phyloP scores from a whole-genome alignment of 2,329 filamentous ascomycete genomes.

The Hypoxylon sp. region DNA sequence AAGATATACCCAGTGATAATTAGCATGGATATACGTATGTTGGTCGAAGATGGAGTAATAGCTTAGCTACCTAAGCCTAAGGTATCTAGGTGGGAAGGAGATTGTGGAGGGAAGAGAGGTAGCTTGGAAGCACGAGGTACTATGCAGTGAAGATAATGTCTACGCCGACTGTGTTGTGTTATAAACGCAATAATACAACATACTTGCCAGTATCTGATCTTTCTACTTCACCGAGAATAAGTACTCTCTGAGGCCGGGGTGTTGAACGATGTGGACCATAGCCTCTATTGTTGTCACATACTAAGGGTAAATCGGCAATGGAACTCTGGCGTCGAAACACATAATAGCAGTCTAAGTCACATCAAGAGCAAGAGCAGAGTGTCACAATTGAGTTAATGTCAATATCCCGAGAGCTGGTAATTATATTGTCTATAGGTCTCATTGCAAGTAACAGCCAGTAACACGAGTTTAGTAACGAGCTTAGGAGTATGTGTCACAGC shows the following conservation, averaged over 20 bases:
- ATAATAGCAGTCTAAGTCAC: not conserved
- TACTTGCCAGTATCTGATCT: not conserved
- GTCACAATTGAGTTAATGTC: not conserved
- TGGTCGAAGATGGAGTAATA: conserved; percentile 18
- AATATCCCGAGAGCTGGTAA: not conserved
- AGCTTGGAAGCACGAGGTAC: not conserved
- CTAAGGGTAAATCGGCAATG: not conserved
- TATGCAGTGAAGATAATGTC: not conserved
- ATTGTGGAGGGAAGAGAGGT: conserved; percentile 27
- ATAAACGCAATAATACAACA: conserved; percentile 5
- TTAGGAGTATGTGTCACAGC: not conserved
- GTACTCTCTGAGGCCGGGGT: too few relatives aligned
- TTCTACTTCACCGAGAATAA: not conserved
- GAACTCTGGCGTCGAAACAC: not conserved
- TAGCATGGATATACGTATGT: conserved; percentile 21
- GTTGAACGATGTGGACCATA: not conserved
- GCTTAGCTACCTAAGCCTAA: not conserved
- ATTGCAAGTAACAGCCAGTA: not conserved
- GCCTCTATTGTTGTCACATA: not conserved
- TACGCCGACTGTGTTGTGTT: not conserved
- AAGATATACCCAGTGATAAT: conserved; percentile 39
- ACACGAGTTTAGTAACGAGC: not conserved
- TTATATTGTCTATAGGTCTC: not conserved
- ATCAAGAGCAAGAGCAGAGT: not conserved
- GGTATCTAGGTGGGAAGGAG: conserved; percentile 3